Evolutionary conservation across 306 rosid genomes (phyloP).

Genomic region (Senna siamea): DNA sequence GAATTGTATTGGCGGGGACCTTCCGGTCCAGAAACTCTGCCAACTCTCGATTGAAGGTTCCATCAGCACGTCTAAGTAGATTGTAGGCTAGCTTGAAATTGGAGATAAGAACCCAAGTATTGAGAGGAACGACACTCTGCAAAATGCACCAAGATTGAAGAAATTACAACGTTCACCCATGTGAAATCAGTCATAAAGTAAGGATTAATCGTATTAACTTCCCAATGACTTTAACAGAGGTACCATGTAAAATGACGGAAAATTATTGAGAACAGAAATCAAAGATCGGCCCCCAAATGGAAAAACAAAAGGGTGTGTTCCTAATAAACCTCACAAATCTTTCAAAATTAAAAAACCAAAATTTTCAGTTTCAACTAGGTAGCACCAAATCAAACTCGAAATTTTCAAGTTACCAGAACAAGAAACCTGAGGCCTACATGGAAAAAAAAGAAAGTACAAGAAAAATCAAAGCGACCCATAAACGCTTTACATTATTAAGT

Average conservation of each 20-base stretch:
- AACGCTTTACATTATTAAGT: conserved; percentile 35
- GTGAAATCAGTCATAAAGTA: conserved; percentile 10
- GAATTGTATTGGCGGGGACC: conserved; percentile 69
- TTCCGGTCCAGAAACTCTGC: conserved; percentile 88
- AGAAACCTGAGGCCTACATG: conserved; percentile 45
- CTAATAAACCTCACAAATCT: conserved; percentile 36
- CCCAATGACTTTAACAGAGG: too few species aligned
- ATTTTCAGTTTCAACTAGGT: neutral
- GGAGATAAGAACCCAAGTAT: conserved; percentile 94
- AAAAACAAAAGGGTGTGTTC: too few species aligned
- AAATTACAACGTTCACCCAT: too few species aligned
- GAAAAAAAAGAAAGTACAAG: conserved; percentile 39
- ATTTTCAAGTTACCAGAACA: conserved; percentile 54
- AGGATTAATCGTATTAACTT: neutral
- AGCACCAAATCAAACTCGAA: conserved; percentile 42
- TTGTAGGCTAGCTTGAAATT: conserved; percentile 91
- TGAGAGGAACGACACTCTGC: conserved; percentile 87
- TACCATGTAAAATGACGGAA: too few species aligned
- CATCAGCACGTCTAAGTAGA: conserved; percentile 86
- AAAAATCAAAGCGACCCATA: conserved; percentile 36
- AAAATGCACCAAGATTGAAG: conserved; percentile 31
- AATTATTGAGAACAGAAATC: conserved; percentile 12
- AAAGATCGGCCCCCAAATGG: conserved; percentile 17
- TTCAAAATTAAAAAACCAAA: conserved; percentile 26
- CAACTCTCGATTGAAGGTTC: conserved; percentile 82